Conservation (phyloP, 257 asterid genomes). For the Solanum verrucosum region DNA sequence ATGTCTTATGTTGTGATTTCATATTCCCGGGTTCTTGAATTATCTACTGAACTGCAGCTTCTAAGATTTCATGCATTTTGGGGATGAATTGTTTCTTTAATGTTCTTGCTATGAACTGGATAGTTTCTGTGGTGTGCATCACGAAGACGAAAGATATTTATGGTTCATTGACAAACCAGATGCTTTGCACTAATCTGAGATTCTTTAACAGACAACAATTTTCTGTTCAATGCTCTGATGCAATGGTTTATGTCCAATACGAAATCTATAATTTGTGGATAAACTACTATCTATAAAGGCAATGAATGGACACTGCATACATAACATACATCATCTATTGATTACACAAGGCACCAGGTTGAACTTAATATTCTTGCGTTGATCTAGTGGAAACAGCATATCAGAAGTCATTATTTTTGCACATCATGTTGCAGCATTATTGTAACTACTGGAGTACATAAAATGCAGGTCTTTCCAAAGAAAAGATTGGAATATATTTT, state of each 20-base stretch:
- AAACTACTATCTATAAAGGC: not conserved
- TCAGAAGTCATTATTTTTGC: not conserved
- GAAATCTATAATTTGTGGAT: not conserved
- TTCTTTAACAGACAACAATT: too few species aligned
- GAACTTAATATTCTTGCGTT: not conserved
- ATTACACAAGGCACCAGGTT: not conserved
- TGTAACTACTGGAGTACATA: not conserved
- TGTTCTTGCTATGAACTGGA: not conserved
- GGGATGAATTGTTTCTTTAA: not conserved
- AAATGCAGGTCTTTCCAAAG: not conserved
- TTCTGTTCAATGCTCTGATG: too few species aligned
- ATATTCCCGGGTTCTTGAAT: not conserved
- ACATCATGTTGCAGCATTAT: not conserved
- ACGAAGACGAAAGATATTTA: not conserved
- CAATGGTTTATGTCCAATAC: too few species aligned
- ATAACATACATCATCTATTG: not conserved
- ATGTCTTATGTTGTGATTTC: not conserved
- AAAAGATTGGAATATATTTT: not conserved
- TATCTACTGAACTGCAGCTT: not conserved
- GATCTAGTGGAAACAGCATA: not conserved
- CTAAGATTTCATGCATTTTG: not conserved
- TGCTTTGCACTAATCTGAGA: not conserved
- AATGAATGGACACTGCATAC: not conserved
- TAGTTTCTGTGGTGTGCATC: not conserved
- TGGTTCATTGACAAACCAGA: not conserved